Percentiles rank a stretch among this genome's conserved stretches.
Evolutionary conservation across 352 stramenopile genomes (phyloP).

Genomic region (Phytopythium vexans): DNA sequence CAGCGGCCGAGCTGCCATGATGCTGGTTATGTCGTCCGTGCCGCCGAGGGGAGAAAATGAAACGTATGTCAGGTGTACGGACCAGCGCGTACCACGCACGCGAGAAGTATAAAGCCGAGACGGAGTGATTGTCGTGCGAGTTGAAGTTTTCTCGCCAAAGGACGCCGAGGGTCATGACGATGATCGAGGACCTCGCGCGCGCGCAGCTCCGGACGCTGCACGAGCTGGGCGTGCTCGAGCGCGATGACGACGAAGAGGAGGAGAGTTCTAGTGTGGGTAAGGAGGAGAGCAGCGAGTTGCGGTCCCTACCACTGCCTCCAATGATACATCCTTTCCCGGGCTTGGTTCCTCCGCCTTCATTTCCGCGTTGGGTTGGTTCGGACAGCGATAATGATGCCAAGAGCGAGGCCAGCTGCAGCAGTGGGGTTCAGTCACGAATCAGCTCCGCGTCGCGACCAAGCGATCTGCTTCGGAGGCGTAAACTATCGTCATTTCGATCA

Average conservation of each 20-base stretch:
- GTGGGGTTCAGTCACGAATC: background rate
- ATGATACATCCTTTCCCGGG: constrained; percentile 17
- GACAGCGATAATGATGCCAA: background rate
- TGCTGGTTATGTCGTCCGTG: no score
- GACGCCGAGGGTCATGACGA: constrained; percentile 5
- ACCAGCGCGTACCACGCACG: background rate
- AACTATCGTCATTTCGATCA: background rate
- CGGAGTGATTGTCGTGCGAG: background rate
- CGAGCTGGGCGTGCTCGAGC: constrained; percentile 40
- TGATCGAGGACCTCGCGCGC: constrained; percentile 30
- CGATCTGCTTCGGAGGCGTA: background rate
- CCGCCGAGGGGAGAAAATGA: no score
- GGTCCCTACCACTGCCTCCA: no score
- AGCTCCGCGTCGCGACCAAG: constrained; percentile 1
- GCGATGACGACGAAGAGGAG: constrained; percentile 19
- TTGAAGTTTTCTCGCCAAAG: constrained; percentile 5
- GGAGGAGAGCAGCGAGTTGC: background rate
- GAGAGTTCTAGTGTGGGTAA: background rate
- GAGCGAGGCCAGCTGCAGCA: background rate
- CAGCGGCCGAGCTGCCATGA: constrained; percentile 6
- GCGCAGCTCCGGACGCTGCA: constrained; percentile 55
- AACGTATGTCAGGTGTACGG: no score
- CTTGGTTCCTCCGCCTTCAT: constrained; percentile 17
- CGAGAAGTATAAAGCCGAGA: constrained; percentile 4
- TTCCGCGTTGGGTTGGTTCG: constrained; percentile 2